These are phyloP conservation scores for Schoenoplectus triqueter DNA, from an alignment of 202 grass and related monocot genomes.

Conservation along the genomic window DNA sequence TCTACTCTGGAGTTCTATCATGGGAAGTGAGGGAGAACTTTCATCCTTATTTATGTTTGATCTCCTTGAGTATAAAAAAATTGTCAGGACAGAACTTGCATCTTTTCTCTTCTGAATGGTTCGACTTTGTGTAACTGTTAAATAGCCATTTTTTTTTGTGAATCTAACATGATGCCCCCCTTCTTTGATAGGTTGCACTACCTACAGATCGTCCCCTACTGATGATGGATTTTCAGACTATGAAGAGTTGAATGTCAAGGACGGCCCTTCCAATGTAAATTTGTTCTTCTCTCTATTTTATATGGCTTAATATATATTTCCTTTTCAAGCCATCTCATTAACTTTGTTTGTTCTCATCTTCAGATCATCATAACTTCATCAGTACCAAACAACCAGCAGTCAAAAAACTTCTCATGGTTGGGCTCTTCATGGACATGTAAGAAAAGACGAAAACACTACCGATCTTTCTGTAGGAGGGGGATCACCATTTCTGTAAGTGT, in stretches of 20 bases:
- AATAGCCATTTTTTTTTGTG: not conserved
- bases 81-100: not conserved
- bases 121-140: not conserved
- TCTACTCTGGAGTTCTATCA: not conserved
- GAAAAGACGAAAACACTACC: conserved; percentile 80
- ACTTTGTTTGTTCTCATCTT: not conserved
- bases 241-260: conserved; percentile 41
- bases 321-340: conserved; percentile 7
- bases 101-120: not conserved
- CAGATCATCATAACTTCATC: conserved; percentile 53
- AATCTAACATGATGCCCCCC: conserved; percentile 4
- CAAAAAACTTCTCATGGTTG: conserved; percentile 67
- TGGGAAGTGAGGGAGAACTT: not conserved
- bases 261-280: conserved; percentile 60
- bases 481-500: conserved; percentile 82
- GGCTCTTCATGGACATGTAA: conserved; percentile 66
- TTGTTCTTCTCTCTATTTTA: conserved; percentile 21
- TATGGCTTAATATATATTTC: not conserved
- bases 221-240: conserved; percentile 51
- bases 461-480: conserved; percentile 70
- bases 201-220: conserved; percentile 36
- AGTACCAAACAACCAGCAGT: conserved; percentile 45
- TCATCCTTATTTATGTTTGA: conserved; percentile 5
- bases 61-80: conserved; percentile 10
- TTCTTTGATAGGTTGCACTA: conserved; percentile 49